Conservation (phyloP, 345 rosid species). For the Garcia nutans region DNA sequence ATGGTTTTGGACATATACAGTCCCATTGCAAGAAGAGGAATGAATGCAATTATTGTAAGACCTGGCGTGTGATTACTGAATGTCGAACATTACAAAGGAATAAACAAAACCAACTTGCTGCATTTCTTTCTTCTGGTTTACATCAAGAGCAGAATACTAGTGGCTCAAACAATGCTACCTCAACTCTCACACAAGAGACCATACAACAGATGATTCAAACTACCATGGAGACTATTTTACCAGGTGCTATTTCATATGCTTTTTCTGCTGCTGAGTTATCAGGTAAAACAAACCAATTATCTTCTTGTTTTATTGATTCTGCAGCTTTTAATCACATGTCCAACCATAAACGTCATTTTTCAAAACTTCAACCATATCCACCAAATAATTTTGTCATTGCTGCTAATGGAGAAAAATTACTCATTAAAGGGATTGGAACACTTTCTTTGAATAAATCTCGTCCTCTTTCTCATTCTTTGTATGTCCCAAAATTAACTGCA, state of each 20-base stretch:
- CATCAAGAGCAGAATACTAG: background rate
- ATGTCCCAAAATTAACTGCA: background rate
- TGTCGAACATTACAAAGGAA: background rate
- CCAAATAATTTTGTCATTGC: background rate
- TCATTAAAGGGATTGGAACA: background rate
- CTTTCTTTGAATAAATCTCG: background rate
- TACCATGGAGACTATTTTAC: background rate
- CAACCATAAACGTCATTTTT: background rate
- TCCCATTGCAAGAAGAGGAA: slow-evolving; percentile 3
- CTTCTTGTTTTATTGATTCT: background rate
- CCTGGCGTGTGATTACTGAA: background rate
- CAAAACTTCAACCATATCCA: background rate
- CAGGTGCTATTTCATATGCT: background rate
- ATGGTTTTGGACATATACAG: background rate
- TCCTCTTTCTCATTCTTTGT: background rate
- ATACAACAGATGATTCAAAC: background rate
- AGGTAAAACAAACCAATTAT: background rate
- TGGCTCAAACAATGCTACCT: background rate
- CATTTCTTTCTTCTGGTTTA: background rate
- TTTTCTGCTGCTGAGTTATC: background rate
- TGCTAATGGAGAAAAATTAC: background rate
- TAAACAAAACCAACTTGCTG: background rate
- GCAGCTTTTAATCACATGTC: background rate
- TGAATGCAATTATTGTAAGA: background rate
- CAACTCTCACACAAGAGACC: background rate